Percentiles rank a stretch among this genome's conserved stretches.
Conservation (phyloP, 2,329 filamentous ascomycete species). For the Alternaria gaisen region DNA sequence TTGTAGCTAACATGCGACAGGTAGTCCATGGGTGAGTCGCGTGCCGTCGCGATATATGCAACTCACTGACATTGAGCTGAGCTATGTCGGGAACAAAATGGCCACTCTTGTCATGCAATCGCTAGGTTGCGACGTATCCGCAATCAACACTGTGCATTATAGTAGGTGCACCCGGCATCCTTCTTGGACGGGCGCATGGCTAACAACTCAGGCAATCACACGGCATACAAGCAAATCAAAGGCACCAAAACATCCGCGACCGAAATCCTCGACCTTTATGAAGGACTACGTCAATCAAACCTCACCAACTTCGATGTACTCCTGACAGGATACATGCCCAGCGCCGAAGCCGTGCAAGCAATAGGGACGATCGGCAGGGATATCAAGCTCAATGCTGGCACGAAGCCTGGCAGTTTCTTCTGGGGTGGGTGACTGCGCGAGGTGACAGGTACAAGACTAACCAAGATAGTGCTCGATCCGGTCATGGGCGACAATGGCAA, state of each 20-base stretch:
- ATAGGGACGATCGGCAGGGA: conserved; percentile 86
- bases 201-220: conserved; percentile 79
- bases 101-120: conserved; percentile 94
- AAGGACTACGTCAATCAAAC: conserved; percentile 82
- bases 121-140: conserved; percentile 90
- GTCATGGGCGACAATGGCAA: conserved; percentile 97
- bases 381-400: conserved; percentile 71
- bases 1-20: conserved; percentile 55
- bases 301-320: conserved; percentile 93
- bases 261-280: conserved; percentile 85
- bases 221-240: conserved; percentile 87
- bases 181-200: not conserved
- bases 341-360: conserved; percentile 81
- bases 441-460: conserved; percentile 21
- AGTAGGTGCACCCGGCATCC: conserved; percentile 66
- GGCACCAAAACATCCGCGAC: conserved; percentile 82
- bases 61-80: conserved; percentile 53
- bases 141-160: conserved; percentile 96
- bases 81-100: conserved; percentile 98
- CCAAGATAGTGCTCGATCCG: conserved; percentile 77
- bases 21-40: conserved; percentile 75
- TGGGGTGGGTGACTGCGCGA: conserved; percentile 66
- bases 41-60: not conserved
- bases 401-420: conserved; percentile 81
- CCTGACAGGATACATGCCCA: conserved; percentile 93